These are phyloP conservation scores for Nicotiana noctiflora DNA, from an alignment of 257 asterid genomes.

Conservation along the genomic window DNA sequence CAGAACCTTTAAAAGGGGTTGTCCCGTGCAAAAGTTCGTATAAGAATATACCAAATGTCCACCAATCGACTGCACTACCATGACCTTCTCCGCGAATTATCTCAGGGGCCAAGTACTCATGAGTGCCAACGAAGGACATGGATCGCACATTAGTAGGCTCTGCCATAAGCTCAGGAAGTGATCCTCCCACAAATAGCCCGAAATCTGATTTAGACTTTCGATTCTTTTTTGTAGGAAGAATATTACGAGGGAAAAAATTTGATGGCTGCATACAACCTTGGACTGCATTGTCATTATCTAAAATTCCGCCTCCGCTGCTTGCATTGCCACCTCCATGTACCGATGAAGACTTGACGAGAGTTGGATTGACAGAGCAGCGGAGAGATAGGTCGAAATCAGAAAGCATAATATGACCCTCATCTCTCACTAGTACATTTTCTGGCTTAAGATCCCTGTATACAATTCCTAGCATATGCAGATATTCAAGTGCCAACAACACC, in stretches of 20 bases:
- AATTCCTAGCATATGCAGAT: slow-evolving; percentile 89
- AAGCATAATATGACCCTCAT: slow-evolving; percentile 88
- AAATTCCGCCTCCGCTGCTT: slow-evolving; percentile 17
- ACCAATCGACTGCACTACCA: slow-evolving; percentile 48
- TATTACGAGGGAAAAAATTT: slow-evolving; percentile 25
- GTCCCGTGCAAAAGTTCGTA: slow-evolving; percentile 42
- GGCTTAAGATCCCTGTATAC: slow-evolving; percentile 91
- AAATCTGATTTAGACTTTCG: slow-evolving; percentile 40
- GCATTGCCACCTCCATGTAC: slow-evolving; percentile 36
- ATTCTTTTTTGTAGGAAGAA: slow-evolving; percentile 31
- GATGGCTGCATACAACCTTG: slow-evolving; percentile 34
- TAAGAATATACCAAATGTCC: slow-evolving; percentile 39
- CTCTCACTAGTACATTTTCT: slow-evolving; percentile 83
- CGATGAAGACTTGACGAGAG: slow-evolving; percentile 74
- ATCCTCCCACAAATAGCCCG: slow-evolving; percentile 31
- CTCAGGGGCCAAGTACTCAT: slow-evolving; percentile 41
- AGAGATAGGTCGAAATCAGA: slow-evolving; percentile 91
- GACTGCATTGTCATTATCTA: slow-evolving; percentile 24
- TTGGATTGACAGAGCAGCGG: slow-evolving; percentile 86
- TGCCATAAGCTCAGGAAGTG: slow-evolving; percentile 40
- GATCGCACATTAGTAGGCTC: slow-evolving; percentile 42
- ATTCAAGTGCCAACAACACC: slow-evolving; percentile 75
- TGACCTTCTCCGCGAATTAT: slow-evolving; percentile 39
- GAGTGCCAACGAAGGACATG: slow-evolving; percentile 42
- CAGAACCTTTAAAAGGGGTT: slow-evolving; percentile 38